Evolutionary conservation across 2,329 filamentous ascomycete genomes (phyloP).

Genomic region (Trichoderma asperellum): DNA sequence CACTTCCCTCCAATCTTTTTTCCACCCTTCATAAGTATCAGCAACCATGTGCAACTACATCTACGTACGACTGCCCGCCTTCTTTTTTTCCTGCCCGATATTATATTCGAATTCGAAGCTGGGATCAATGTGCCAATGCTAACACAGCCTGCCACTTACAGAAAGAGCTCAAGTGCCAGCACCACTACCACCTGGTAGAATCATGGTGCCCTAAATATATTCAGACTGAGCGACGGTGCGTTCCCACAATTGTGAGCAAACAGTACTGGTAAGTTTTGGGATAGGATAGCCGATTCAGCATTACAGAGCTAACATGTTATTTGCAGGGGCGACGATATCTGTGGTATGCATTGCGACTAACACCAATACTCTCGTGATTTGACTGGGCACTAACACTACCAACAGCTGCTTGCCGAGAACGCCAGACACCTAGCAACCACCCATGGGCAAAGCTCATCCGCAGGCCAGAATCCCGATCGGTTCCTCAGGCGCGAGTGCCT

Average conservation of each 20-base stretch:
- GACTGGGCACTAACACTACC: conserved; percentile 30
- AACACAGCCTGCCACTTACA: conserved; percentile 33
- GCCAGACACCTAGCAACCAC: conserved; percentile 45
- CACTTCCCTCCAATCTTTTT: neutral
- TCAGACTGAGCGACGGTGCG: conserved; percentile 49
- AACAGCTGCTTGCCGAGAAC: conserved; percentile 47
- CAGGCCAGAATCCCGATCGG: conserved; percentile 39
- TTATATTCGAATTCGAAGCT: neutral
- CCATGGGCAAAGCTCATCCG: conserved; percentile 47
- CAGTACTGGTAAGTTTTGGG: conserved; percentile 48
- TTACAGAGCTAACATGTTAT: conserved; percentile 34
- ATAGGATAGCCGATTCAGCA: conserved; percentile 12
- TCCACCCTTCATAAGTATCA: neutral
- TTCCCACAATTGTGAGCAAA: conserved; percentile 50
- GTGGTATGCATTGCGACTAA: conserved; percentile 42
- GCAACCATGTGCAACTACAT: conserved; percentile 56
- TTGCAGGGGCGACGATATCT: conserved; percentile 50
- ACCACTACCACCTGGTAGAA: conserved; percentile 55
- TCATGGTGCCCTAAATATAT: conserved; percentile 53
- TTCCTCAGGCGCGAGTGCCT: conserved; percentile 37
- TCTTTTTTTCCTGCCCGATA: neutral
- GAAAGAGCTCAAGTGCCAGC: conserved; percentile 57
- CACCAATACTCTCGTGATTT: neutral
- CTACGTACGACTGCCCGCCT: conserved; percentile 43
- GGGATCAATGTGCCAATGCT: conserved; percentile 13